These are phyloP conservation scores for Fusarium paranaense DNA, from an alignment of 2,329 filamentous ascomycete genomes.

Conservation along the genomic window DNA sequence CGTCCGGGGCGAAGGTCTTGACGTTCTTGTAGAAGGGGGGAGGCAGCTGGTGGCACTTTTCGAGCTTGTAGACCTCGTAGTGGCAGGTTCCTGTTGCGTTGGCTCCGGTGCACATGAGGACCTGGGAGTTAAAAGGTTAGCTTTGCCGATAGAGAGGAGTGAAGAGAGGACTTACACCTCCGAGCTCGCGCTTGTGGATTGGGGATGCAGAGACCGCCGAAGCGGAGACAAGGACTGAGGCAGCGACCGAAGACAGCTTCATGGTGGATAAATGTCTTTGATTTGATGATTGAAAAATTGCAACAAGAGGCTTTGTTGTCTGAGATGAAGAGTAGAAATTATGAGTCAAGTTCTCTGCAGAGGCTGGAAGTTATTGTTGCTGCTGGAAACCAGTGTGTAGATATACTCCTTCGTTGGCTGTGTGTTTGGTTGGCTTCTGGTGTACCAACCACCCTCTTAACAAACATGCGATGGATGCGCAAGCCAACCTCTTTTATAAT, in stretches of 20 bases:
- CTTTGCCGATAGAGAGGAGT: background rate
- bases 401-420: background rate
- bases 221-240: constrained; percentile 37
- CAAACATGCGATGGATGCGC: constrained; percentile 15
- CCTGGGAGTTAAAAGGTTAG: constrained; percentile 45
- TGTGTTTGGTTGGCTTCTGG: background rate
- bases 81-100: constrained; percentile 62
- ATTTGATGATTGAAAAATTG: background rate
- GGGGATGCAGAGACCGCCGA: constrained; percentile 44
- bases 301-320: constrained; percentile 3
- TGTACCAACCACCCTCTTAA: constrained; percentile 33
- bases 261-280: constrained; percentile 35
- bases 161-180: constrained; percentile 56
- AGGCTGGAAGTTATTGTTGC: constrained; percentile 20
- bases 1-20: constrained; percentile 64
- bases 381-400: background rate
- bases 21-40: constrained; percentile 55
- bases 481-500: constrained; percentile 40
- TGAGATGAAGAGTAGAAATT: constrained; percentile 5
- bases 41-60: constrained; percentile 60
- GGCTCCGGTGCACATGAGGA: constrained; percentile 63
- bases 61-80: constrained; percentile 56
- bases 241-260: constrained; percentile 43
- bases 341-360: constrained; percentile 26
- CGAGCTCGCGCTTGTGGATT: constrained; percentile 56